Percentiles rank a stretch among this genome's conserved stretches.
Evolutionary conservation across 163 green algal species (phyloP).

Genomic region (Volvox carteri): DNA sequence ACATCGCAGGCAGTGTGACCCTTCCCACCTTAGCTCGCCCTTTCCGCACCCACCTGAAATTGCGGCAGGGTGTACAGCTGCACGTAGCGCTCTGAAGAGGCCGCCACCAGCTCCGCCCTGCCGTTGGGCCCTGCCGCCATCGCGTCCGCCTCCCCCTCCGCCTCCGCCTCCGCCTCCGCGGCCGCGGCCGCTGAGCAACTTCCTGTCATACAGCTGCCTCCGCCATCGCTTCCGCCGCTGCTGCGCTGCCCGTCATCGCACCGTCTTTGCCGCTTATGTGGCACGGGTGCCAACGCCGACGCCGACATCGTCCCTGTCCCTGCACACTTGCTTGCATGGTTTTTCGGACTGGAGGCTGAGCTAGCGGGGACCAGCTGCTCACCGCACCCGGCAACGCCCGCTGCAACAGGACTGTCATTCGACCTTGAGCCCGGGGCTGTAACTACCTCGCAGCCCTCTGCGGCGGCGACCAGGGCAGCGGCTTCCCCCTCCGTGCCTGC

Average conservation of each 20-base stretch:
- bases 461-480: background rate
- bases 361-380: background rate
- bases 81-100: slow-evolving; percentile 43
- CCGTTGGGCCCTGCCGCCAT: slow-evolving; percentile 7
- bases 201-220: background rate
- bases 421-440: no score
- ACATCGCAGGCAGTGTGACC: no score
- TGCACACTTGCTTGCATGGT: background rate
- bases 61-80: slow-evolving; percentile 38
- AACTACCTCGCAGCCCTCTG: background rate
- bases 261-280: slow-evolving; percentile 27
- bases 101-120: background rate
- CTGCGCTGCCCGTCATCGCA: background rate
- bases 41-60: slow-evolving; percentile 55
- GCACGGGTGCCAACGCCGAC: no score
- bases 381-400: no score
- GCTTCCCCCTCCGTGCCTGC: no score
- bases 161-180: background rate
- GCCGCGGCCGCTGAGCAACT: background rate
- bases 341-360: background rate
- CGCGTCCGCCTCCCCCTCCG: background rate
- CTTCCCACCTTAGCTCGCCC: no score
- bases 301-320: background rate
- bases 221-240: background rate
- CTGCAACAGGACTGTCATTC: background rate